Evolutionary conservation across 257 asterid genomes (phyloP).

Genomic region (Solanum phureja): DNA sequence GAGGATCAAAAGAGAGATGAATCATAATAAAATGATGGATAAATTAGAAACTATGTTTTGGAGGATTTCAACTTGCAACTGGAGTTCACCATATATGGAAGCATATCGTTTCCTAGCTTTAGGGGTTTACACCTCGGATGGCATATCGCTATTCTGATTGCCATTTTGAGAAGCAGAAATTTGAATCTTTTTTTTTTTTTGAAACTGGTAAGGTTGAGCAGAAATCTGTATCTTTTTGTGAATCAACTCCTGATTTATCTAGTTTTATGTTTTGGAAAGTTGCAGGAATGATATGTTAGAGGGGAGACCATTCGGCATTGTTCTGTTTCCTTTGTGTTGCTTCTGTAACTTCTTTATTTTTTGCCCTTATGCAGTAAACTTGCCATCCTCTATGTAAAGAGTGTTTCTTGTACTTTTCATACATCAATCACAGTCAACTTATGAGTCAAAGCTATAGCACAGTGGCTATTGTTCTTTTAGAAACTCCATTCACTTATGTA

Average conservation of each 20-base stretch:
- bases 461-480: not conserved
- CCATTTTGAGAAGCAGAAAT: not conserved
- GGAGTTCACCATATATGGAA: not conserved
- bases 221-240: not conserved
- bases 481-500: not conserved
- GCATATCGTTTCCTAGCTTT: not conserved
- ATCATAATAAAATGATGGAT: not conserved
- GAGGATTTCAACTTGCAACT: not conserved
- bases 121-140: not conserved
- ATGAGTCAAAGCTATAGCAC: not conserved
- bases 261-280: not conserved
- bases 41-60: not conserved
- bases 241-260: not conserved
- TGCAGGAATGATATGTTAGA: not conserved
- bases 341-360: not conserved
- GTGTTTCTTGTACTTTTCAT: not conserved
- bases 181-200: too few species aligned
- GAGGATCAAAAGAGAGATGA: not conserved
- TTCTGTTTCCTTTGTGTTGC: not conserved
- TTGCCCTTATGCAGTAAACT: not conserved
- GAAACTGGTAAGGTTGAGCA: not conserved
- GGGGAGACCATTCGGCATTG: not conserved
- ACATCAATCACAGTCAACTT: not conserved
- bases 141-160: not conserved
- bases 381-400: not conserved